Conservation (phyloP, 352 stramenopile species). For the Globisporangium rhizosaccharum region DNA sequence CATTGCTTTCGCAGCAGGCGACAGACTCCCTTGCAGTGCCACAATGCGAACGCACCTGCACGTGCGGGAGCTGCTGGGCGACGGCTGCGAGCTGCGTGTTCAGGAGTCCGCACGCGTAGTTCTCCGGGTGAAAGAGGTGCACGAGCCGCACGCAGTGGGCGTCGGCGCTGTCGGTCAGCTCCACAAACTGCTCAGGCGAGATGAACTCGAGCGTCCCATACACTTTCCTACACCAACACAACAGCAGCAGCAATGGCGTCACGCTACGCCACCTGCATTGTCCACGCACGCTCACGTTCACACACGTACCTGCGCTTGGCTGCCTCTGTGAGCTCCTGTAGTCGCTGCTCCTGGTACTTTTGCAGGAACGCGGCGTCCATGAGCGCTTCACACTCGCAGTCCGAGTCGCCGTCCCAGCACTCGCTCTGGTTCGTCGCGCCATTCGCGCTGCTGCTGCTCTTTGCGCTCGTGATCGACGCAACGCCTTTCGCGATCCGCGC, state of each 20-base stretch:
- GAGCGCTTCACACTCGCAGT: conserved; percentile 39
- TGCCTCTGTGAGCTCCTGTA: conserved; percentile 54
- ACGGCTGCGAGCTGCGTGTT: conserved; percentile 61
- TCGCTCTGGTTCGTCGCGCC: conserved; percentile 4
- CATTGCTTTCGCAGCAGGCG: neutral
- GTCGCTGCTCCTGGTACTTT: conserved; percentile 54
- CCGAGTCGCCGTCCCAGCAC: conserved; percentile 12
- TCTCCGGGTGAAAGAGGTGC: conserved; percentile 67
- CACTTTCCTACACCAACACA: conserved; percentile 16
- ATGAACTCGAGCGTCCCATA: conserved; percentile 62
- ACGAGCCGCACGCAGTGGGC: conserved; percentile 31
- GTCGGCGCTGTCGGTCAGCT: conserved; percentile 24
- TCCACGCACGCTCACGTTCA: too few species aligned
- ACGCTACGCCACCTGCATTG: too few species aligned
- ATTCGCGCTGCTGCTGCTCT: neutral
- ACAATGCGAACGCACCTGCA: conserved; percentile 37
- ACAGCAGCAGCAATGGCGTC: neutral
- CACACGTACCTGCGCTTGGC: conserved; percentile 19
- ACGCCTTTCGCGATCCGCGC: conserved; percentile 60
- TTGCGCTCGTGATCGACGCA: conserved; percentile 6
- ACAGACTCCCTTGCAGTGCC: neutral
- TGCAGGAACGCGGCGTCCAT: conserved; percentile 52
- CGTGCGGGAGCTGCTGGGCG: conserved; percentile 42
- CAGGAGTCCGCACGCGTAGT: conserved; percentile 63
- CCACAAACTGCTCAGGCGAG: conserved; percentile 50